These are phyloP conservation scores for Ganoderma resinaceum DNA, from an alignment of 1,284 basidiomycete genomes.

Conservation along the genomic window DNA sequence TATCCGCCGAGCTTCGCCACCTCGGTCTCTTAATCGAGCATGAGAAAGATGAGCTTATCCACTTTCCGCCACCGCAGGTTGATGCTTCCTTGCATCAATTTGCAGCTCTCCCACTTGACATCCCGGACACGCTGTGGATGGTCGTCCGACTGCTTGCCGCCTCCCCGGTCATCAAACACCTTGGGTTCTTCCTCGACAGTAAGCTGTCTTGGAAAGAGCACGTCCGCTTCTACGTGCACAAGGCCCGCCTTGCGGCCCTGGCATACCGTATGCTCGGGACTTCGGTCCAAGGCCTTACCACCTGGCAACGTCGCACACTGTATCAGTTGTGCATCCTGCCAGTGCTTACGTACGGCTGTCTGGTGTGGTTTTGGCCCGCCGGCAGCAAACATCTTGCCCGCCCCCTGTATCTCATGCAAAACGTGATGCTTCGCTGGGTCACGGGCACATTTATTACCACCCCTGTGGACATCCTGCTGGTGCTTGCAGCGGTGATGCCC, in stretches of 20 bases:
- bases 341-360: conserved; percentile 1
- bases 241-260: conserved; percentile 29
- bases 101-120: background rate
- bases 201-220: background rate
- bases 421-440: conserved; percentile 25
- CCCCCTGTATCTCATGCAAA: conserved; percentile 32
- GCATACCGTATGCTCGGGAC: conserved; percentile 45
- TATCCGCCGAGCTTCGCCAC: fast-evolving
- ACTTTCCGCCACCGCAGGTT: background rate
- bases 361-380: conserved; percentile 15
- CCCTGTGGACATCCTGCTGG: conserved; percentile 8
- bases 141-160: background rate
- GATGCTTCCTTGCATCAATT: no score
- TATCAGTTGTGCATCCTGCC: background rate
- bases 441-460: conserved; percentile 27
- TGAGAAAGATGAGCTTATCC: background rate
- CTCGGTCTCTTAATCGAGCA: background rate
- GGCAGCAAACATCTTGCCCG: conserved; percentile 5
- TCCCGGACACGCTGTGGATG: background rate
- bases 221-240: background rate
- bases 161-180: background rate
- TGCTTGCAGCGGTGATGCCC: background rate
- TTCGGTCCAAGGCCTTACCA: conserved; percentile 42
- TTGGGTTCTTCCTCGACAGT: background rate
- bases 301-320: conserved; percentile 30